A percentile compares a stretch with the other conserved stretches of the same genome.
These are phyloP conservation scores for Fomitopsis palustris DNA, from an alignment of 1,284 basidiomycete genomes.

Conservation along the genomic window DNA sequence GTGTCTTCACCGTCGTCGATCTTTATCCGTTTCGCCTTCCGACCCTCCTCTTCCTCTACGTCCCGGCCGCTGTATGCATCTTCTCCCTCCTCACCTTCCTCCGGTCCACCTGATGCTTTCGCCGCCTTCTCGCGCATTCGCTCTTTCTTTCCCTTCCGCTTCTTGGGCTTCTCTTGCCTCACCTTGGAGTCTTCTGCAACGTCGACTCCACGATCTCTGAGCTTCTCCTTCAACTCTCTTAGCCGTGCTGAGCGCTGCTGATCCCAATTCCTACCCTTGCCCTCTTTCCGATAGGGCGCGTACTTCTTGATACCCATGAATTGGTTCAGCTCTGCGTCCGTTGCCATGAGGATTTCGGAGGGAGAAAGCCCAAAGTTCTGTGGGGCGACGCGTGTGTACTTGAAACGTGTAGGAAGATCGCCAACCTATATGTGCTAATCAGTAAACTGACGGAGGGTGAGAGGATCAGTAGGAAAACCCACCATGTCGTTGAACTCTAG, in stretches of 20 bases:
- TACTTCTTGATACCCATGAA: constrained; percentile 87
- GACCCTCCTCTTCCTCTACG: constrained; percentile 14
- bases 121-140: constrained; percentile 42
- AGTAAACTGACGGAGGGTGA: background rate
- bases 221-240: constrained; percentile 51
- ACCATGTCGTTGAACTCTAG: constrained; percentile 97
- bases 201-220: constrained; percentile 23
- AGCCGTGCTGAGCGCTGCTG: constrained; percentile 64
- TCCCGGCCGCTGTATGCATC: constrained; percentile 19
- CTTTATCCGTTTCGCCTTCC: constrained; percentile 8
- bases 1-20: constrained; percentile 8
- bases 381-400: constrained; percentile 75
- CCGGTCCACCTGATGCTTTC: constrained; percentile 22
- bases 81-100: constrained; percentile 16
- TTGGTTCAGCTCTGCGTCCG: constrained; percentile 90
- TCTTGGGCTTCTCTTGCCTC: constrained; percentile 41
- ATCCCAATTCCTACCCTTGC: constrained; percentile 51
- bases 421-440: constrained; percentile 57
- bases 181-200: constrained; percentile 3
- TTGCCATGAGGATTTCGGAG: constrained; percentile 89
- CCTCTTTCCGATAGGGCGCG: constrained; percentile 79
- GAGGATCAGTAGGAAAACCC: constrained; percentile 33
- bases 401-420: constrained; percentile 90
- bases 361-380: constrained; percentile 76
- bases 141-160: constrained; percentile 76